Percentiles rank a stretch among this genome's conserved stretches.
Conservation (phyloP, 192 early-diverging fungal genomes). For the Mortierella claussenii region DNA sequence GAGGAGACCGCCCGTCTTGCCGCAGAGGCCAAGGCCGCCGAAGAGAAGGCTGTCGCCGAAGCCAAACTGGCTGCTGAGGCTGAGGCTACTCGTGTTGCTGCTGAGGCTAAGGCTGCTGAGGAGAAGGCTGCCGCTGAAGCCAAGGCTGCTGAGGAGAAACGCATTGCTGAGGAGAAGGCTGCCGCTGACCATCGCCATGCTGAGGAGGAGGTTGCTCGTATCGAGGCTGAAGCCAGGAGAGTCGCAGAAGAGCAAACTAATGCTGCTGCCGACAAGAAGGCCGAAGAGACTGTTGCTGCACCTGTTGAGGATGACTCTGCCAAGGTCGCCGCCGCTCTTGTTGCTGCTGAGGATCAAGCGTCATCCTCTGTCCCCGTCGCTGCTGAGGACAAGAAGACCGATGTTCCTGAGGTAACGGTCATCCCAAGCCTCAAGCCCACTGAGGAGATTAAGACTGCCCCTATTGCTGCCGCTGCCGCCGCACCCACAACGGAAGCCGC, state of each 20-base stretch:
- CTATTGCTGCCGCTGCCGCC: slow-evolving; percentile 6
- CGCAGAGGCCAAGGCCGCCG: slow-evolving; percentile 17
- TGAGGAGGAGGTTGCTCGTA: slow-evolving; percentile 22
- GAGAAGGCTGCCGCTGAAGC: slow-evolving; percentile 10
- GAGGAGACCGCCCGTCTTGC: slow-evolving; percentile 7
- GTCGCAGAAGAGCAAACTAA: slow-evolving; percentile 7
- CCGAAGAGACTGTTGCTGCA: slow-evolving; percentile 2
- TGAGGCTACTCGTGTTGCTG: neutral
- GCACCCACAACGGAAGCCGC: neutral
- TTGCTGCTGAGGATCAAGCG: slow-evolving; percentile 23
- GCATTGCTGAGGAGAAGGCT: slow-evolving; percentile 19
- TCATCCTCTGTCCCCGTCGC: slow-evolving; percentile 7
- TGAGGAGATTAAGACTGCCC: slow-evolving; percentile 28
- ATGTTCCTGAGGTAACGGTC: slow-evolving; percentile 32
- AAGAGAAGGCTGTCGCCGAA: slow-evolving; percentile 8
- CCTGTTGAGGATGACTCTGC: slow-evolving; percentile 2
- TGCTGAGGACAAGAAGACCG: slow-evolving; percentile 24
- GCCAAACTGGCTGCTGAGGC: slow-evolving; percentile 11
- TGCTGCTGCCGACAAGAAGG: too few relatives aligned
- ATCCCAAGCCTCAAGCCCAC: slow-evolving; percentile 43
- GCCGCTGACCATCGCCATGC: slow-evolving; percentile 8
- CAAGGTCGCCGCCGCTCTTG: slow-evolving; percentile 13
- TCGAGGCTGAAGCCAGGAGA: slow-evolving; percentile 13
- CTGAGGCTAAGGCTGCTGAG: slow-evolving; percentile 16
- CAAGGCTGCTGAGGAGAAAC: slow-evolving; percentile 19